These are phyloP conservation scores for Coprinellus micaceus DNA, from an alignment of 768 basidiomycete species.

Conservation along the genomic window DNA sequence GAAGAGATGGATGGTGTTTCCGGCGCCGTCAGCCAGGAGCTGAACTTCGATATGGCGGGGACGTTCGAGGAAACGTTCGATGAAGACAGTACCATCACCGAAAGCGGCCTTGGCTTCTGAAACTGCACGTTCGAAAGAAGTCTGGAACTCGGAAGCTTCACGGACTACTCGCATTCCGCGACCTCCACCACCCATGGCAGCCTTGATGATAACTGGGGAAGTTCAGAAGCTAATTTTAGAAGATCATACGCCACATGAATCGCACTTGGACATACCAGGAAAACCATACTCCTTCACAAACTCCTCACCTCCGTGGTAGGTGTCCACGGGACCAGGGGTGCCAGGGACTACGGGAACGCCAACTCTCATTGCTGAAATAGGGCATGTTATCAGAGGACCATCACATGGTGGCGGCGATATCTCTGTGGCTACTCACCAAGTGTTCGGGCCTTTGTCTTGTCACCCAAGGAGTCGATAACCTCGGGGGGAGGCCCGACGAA, in stretches of 20 bases:
- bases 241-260: not conserved
- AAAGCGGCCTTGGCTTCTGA: conserved; percentile 95
- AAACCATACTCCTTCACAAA: conserved; percentile 97
- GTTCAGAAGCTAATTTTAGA: conserved; percentile 1
- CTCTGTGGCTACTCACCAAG: conserved; percentile 51
- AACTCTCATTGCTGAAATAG: conserved; percentile 68
- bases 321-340: conserved; percentile 88
- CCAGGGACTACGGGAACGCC: conserved; percentile 97
- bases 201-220: conserved; percentile 89
- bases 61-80: conserved; percentile 94
- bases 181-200: conserved; percentile 97
- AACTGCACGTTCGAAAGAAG: conserved; percentile 86
- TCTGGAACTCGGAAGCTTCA: conserved; percentile 87
- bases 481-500: conserved; percentile 96
- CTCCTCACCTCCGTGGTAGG: conserved; percentile 72
- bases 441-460: conserved; percentile 96
- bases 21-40: conserved; percentile 83
- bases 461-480: conserved; percentile 95
- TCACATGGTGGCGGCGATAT: not conserved
- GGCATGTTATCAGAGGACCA: conserved; percentile 7
- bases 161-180: conserved; percentile 99
- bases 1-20: conserved; percentile 96
- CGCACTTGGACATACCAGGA: conserved; percentile 54
- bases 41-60: conserved; percentile 99
- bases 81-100: conserved; percentile 98